These are phyloP conservation scores for Barnettozyma vustinii DNA, from an alignment of 805 yeast genomes.

Conservation along the genomic window DNA sequence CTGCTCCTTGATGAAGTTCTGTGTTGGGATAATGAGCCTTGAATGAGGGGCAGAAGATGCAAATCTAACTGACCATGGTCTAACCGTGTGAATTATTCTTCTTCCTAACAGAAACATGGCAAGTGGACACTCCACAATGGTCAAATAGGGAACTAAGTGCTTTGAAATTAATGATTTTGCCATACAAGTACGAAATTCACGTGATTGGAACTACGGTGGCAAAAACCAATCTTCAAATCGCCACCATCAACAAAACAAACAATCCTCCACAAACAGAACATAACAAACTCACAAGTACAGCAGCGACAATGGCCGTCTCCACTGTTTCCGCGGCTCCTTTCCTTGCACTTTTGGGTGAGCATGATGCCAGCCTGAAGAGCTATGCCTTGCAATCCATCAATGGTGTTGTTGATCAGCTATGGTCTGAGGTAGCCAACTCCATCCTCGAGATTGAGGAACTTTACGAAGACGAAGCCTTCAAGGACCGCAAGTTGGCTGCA, in stretches of 20 bases:
- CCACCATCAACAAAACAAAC: background rate
- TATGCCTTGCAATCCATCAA: constrained; percentile 84
- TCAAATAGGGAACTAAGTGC: background rate
- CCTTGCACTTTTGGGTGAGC: constrained; percentile 81
- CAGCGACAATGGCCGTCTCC: constrained; percentile 13
- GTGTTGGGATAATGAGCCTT: constrained; percentile 13
- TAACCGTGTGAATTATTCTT: background rate
- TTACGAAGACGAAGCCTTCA: constrained; percentile 77
- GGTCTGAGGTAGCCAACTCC: constrained; percentile 96
- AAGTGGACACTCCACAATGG: background rate
- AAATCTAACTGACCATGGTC: constrained; percentile 1
- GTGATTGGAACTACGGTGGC: constrained; percentile 8
- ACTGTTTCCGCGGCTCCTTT: constrained; percentile 83
- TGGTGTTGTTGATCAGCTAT: constrained; percentile 78
- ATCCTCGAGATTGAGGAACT: constrained; percentile 85
- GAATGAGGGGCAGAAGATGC: constrained; percentile 13
- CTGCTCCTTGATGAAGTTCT: constrained; percentile 21
- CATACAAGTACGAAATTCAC: background rate
- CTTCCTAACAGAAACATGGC: background rate
- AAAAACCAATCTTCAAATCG: constrained; percentile 1
- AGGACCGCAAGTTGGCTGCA: constrained; percentile 80
- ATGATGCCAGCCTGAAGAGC: constrained; percentile 68
- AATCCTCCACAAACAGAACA: background rate
- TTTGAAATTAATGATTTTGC: background rate
- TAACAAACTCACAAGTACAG: background rate